Conservation (phyloP, 805 yeast genomes). For the Tetrapisispora arboricola region DNA sequence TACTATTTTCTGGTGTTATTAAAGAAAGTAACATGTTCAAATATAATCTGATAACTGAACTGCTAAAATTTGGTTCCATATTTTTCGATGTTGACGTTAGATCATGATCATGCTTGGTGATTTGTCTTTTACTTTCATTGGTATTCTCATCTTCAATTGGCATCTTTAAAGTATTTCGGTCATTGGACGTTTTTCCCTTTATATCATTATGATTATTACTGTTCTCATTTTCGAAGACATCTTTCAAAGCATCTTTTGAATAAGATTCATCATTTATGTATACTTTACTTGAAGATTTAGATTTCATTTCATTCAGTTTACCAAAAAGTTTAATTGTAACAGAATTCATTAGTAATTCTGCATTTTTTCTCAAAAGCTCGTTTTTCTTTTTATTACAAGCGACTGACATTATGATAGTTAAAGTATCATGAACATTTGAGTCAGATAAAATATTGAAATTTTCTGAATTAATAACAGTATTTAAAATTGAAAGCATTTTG, state of each 20-base stretch:
- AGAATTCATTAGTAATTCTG: constrained; percentile 66
- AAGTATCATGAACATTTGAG: constrained; percentile 71
- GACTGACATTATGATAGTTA: constrained; percentile 79
- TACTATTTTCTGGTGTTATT: constrained; percentile 71
- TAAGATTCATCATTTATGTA: constrained; percentile 41
- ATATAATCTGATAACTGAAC: constrained; percentile 67
- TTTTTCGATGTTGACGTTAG: constrained; percentile 11
- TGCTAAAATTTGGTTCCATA: constrained; percentile 43
- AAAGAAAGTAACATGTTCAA: constrained; percentile 67
- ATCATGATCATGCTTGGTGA: too few relatives aligned
- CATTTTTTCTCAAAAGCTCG: constrained; percentile 76
- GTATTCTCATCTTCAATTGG: background rate
- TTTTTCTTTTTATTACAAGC: constrained; percentile 87
- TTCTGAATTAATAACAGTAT: constrained; percentile 48
- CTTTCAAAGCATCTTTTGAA: constrained; percentile 41
- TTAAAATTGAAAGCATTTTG: constrained; percentile 66
- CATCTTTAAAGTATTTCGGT: background rate
- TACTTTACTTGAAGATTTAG: constrained; percentile 29
- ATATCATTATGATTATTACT: background rate
- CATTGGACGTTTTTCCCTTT: too few relatives aligned
- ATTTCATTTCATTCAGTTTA: constrained; percentile 46
- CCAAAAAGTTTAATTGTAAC: constrained; percentile 60
- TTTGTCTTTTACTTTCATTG: constrained; percentile 3
- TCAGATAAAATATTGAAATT: constrained; percentile 57
- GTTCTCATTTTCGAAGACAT: constrained; percentile 31